phyloP scores from a whole-genome alignment of 306 rosid genomes.

The Ziziphus jujuba region DNA sequence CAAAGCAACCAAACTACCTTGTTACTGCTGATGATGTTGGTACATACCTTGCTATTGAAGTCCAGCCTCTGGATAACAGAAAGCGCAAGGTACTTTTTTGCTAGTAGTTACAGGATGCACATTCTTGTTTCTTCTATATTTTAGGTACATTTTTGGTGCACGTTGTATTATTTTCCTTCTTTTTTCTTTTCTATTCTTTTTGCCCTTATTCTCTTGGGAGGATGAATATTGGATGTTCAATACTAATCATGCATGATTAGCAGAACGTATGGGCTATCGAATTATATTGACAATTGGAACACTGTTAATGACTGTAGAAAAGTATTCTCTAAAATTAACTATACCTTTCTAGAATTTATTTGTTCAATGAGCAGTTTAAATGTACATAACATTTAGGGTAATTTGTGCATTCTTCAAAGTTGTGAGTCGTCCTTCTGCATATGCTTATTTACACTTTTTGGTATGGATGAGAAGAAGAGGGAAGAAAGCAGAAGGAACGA shows the following conservation, averaged over 20 bases:
- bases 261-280: neutral
- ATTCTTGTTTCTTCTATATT: conserved; percentile 1
- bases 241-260: neutral
- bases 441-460: too few relatives aligned
- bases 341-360: too few relatives aligned
- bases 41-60: conserved; percentile 87
- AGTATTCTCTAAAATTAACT: too few relatives aligned
- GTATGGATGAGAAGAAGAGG: too few relatives aligned
- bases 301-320: too few relatives aligned
- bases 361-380: too few relatives aligned
- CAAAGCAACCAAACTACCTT: conserved; percentile 91
- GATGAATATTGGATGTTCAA: neutral
- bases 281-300: neutral
- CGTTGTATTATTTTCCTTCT: neutral
- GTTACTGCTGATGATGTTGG: conserved; percentile 89
- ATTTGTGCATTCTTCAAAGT: too few relatives aligned
- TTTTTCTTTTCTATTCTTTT: neutral
- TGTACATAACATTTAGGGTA: too few relatives aligned
- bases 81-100: conserved; percentile 72
- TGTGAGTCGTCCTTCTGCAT: too few relatives aligned
- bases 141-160: neutral
- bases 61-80: conserved; percentile 90
- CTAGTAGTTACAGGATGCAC: conserved; percentile 5
- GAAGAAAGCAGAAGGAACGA: too few relatives aligned
- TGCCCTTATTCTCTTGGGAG: neutral